A percentile compares a stretch with the other conserved stretches of the same genome.
Evolutionary conservation across 208 protist species (phyloP).

Genomic region (Blechomonas ayalai): DNA sequence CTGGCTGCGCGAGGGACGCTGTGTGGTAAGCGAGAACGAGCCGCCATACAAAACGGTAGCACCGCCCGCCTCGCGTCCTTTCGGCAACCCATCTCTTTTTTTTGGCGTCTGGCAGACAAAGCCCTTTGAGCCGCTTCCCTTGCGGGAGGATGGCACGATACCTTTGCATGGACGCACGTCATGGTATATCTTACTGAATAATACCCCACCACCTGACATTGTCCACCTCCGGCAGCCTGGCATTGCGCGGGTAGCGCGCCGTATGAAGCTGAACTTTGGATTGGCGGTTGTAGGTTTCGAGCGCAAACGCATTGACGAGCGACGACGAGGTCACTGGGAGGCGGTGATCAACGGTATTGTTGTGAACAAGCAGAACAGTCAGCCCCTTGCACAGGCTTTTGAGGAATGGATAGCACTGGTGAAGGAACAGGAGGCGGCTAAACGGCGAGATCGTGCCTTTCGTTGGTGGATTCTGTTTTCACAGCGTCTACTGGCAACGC

Average conservation of each 20-base stretch:
- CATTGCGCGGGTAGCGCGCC: slow-evolving; percentile 75
- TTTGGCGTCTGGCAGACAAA: slow-evolving; percentile 85
- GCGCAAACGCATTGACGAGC: slow-evolving; percentile 49
- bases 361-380: slow-evolving; percentile 43
- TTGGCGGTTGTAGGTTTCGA: slow-evolving; percentile 71
- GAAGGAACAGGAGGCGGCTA: slow-evolving; percentile 75
- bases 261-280: slow-evolving; percentile 73
- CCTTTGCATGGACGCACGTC: slow-evolving; percentile 65
- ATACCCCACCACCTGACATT: slow-evolving; percentile 39
- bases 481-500: slow-evolving; percentile 66
- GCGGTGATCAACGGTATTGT: slow-evolving; percentile 75
- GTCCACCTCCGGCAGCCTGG: slow-evolving; percentile 60
- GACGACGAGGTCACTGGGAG: slow-evolving; percentile 71
- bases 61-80: slow-evolving; percentile 78
- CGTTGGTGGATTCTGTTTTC: slow-evolving; percentile 81
- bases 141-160: slow-evolving; percentile 46
- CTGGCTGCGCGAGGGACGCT: slow-evolving; percentile 78
- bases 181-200: slow-evolving; percentile 80
- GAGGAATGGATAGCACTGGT: slow-evolving; percentile 76
- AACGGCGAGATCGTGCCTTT: slow-evolving; percentile 60
- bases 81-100: slow-evolving; percentile 54
- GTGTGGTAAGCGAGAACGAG: slow-evolving; percentile 46
- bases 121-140: slow-evolving; percentile 67
- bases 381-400: slow-evolving; percentile 56
- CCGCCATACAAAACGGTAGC: slow-evolving; percentile 70